phyloP scores from a whole-genome alignment of 2,329 filamentous ascomycete genomes.

The Verticillium longisporum region DNA sequence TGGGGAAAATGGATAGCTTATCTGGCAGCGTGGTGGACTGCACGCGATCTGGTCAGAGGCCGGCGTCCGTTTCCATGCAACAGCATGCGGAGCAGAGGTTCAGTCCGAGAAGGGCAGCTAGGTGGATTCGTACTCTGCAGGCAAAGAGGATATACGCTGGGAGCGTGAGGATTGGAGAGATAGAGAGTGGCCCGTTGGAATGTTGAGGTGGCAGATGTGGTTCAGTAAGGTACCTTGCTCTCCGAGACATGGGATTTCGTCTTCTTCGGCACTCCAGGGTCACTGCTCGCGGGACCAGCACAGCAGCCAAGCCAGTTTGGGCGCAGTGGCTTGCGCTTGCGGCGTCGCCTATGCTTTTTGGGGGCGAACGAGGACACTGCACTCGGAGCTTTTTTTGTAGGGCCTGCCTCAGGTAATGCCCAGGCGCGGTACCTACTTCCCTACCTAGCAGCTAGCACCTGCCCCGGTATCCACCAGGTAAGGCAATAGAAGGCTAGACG shows the following conservation, averaged over 20 bases:
- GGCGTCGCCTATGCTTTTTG: not conserved
- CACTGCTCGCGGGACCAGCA: not conserved
- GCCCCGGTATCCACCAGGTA: no score
- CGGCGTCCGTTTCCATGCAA: not conserved
- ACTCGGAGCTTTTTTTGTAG: not conserved
- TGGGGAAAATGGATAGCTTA: not conserved
- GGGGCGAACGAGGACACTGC: not conserved
- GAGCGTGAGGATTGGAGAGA: slow-evolving; percentile 1
- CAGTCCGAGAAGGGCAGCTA: not conserved
- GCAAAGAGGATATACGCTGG: not conserved
- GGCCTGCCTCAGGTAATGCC: no score
- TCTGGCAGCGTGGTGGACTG: not conserved
- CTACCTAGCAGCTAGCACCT: no score
- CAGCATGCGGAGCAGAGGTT: not conserved
- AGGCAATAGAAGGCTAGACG: no score
- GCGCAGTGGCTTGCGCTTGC: not conserved
- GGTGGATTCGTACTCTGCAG: no score
- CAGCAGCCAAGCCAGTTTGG: not conserved
- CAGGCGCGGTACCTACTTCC: no score
- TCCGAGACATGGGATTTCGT: no score
- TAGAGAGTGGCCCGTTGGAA: not conserved
- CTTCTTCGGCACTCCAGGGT: no score
- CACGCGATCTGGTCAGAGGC: not conserved
- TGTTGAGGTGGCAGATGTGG: not conserved
- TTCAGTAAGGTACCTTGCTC: no score